Evolutionary conservation across 2,329 filamentous ascomycete species (phyloP), one percentile per base, ranked within the genome.

Genomic region (Phaeosphaeriaceae sp.): DNA sequence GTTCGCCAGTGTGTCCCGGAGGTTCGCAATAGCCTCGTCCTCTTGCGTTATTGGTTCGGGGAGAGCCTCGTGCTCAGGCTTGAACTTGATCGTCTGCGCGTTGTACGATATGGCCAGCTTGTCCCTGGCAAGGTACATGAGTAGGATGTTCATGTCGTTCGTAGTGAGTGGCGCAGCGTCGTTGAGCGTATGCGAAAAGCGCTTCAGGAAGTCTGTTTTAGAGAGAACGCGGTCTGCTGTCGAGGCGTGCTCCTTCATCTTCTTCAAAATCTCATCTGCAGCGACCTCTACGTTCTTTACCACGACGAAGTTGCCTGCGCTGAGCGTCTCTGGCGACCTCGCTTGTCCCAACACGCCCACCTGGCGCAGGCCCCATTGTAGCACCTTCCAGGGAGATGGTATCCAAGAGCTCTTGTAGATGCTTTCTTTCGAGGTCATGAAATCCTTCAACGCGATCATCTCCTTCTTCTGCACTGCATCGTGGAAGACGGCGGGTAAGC

Each of bases 11-110:
- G 97, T 88, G 20, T 88, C 85, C 60, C 90, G 88, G 17, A 99
- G 83, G 51, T 90, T 89, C 1, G 93, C 93, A 61, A 97, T 91
- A 0, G 91, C 90, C 4, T 83, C 81, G 78, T 99, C 95, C 68
- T 96, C 90, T 56, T 88, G 82, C 0, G 91, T 91, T 63, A 98
- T 89, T 1, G 82, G 77, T 2, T 82, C 80, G 0, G 84, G 74
- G 0, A 78, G 78, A 3, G 62, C 48, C 19, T 75, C 72, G 48
- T 67, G 71, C 48, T 70, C 64, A 5, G 68, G 48, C 67, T 86
- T 89, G 75, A 98, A 89, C 73, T 91, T 93, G 66, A 99, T 76
- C 2, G 79, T 79, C 73, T 96, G 92, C 62, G 96, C 89, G 17
- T 93, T 92, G 67, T 91, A 88, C 2, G 89, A 85, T 66, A 93